Evolutionary conservation across 2,329 filamentous ascomycete genomes (phyloP).

Genomic region (Colletotrichum sp.): DNA sequence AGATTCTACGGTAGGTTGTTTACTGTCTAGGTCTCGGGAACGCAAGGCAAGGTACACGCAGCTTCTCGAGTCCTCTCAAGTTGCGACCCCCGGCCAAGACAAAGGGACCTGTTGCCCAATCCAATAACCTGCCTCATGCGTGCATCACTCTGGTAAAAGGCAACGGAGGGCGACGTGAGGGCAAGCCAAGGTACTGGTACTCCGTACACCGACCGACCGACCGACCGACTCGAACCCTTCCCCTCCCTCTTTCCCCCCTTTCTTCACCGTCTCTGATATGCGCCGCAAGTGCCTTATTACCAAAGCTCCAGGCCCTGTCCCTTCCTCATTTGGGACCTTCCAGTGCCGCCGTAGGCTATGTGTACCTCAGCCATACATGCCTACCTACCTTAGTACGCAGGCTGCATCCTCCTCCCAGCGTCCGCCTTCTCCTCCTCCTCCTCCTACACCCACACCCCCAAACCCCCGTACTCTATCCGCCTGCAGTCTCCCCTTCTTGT

Average conservation of each 20-base stretch:
- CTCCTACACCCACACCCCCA: not conserved
- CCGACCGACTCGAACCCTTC: not conserved
- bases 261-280: not conserved
- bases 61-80: not conserved
- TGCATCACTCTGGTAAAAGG: not conserved
- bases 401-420: not conserved
- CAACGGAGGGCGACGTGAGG: not conserved
- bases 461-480: not conserved
- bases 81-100: not conserved
- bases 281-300: not conserved
- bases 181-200: not conserved
- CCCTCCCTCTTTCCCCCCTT: not conserved
- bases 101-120: not conserved
- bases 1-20: too few species aligned
- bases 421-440: not conserved
- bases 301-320: not conserved
- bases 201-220: not conserved
- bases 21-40: not conserved
- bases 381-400: not conserved
- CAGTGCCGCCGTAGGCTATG: not conserved
- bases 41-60: not conserved
- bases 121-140: not conserved
- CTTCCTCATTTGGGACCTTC: not conserved
- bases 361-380: not conserved
- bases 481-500: not conserved